Conservation (phyloP, 2,329 filamentous ascomycete species). For the Diaporthe sp. region DNA sequence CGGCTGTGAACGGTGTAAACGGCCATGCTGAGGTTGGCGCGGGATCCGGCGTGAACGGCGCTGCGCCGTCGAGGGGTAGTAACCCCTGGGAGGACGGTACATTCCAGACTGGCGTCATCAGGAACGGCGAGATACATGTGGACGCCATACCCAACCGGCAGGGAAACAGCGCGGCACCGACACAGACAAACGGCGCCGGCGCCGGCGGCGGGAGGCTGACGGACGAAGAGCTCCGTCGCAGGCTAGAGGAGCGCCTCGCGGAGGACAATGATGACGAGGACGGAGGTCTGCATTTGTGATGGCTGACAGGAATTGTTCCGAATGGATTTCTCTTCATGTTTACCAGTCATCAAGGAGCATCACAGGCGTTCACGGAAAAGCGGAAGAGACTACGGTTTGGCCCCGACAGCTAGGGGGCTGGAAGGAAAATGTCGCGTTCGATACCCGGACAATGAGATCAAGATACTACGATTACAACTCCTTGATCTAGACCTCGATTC, state of each 20-base stretch:
- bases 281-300: constrained; percentile 71
- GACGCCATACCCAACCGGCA: constrained; percentile 42
- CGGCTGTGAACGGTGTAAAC: constrained; percentile 41
- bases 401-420: neutral
- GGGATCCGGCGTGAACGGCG: constrained; percentile 38
- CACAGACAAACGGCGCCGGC: neutral
- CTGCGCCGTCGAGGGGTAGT: neutral
- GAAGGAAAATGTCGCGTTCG: neutral
- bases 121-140: constrained; percentile 60
- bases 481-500: neutral
- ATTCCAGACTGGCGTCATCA: constrained; percentile 69
- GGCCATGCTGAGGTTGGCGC: constrained; percentile 34
- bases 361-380: neutral
- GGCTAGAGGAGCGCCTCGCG: constrained; percentile 65
- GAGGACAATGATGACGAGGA: constrained; percentile 57
- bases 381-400: neutral
- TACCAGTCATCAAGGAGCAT: neutral
- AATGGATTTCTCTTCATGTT: neutral
- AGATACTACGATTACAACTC: neutral
- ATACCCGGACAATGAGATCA: constrained; percentile 30
- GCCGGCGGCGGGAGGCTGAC: constrained; percentile 58
- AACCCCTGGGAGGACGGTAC: constrained; percentile 72
- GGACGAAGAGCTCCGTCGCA: constrained; percentile 68
- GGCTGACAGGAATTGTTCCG: neutral
- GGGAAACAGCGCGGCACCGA: neutral